A percentile compares a stretch with the other conserved stretches of the same genome.
Evolutionary conservation across 1,139 yeast species (phyloP).

Genomic region (Kodamaea sp.): DNA sequence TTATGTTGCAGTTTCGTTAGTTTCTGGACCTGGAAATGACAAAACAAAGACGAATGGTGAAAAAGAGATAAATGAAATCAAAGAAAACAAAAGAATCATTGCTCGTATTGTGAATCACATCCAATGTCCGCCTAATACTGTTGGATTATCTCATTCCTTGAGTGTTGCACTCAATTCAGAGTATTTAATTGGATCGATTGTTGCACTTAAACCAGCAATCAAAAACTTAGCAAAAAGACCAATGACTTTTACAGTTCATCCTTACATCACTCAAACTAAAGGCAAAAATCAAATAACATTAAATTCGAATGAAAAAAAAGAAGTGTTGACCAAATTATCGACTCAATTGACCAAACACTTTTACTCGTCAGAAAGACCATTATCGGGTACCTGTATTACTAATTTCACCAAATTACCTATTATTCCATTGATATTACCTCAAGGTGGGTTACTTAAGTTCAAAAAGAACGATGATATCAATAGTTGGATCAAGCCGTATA

Average conservation of each 20-base stretch:
- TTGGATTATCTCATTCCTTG: conserved; percentile 54
- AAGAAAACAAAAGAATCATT: conserved; percentile 45
- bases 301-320: conserved; percentile 29
- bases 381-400: conserved; percentile 38
- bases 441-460: conserved; percentile 62
- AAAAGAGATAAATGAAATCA: conserved; percentile 14
- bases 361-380: conserved; percentile 12
- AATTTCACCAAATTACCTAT: conserved; percentile 50
- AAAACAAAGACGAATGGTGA: conserved; percentile 1
- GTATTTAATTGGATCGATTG: conserved; percentile 49
- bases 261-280: conserved; percentile 48
- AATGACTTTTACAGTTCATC: conserved; percentile 47
- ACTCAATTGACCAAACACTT: conserved; percentile 18
- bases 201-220: conserved; percentile 51
- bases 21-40: conserved; percentile 47
- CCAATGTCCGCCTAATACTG: conserved; percentile 39
- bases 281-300: conserved; percentile 25
- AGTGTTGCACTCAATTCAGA: conserved; percentile 58
- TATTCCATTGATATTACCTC: conserved; percentile 44
- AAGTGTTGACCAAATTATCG: conserved; percentile 20
- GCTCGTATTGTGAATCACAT: conserved; percentile 49
- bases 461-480: conserved; percentile 41
- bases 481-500: conserved; percentile 44
- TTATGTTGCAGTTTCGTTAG: conserved; percentile 56
- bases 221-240: conserved; percentile 41